Evolutionary conservation across 2,329 filamentous ascomycete species (phyloP), one percentile per base, ranked within the genome.

Genomic region (Lizonia empirigonia): DNA sequence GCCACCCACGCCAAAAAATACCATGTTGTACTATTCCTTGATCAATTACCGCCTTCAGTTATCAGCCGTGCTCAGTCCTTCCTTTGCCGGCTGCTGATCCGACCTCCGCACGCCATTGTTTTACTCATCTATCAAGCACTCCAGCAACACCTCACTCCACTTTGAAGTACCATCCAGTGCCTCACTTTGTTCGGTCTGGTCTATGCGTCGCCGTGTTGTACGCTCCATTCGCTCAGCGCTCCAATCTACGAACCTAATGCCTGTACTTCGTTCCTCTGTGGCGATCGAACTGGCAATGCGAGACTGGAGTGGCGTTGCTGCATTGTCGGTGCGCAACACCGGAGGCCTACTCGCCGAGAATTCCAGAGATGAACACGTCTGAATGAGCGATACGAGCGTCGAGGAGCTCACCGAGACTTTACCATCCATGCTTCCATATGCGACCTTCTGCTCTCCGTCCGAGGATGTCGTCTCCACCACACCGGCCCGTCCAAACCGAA

Each of bases 71-170:
- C 2, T 18, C 18, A 4, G 4, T 33, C 9, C 8, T 33, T 18
- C 13, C 15, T n/a, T 13, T 30, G 4, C 8, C 13, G 27, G 29
- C 15, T 16, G 8, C 15, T 6, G 15, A 10, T 33, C 4, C 26
- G 8, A 33, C 18, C 15, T 34, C 6, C 18, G 4, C 12, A 16
- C 15, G 7, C n/a, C 7, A 5, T 15, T 5, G 9, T 4, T 10
- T 38, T 5, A 46, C 9, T 13, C 34, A 15, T 46, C 24, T 2
- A 48, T 34, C 18, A 53, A 6, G 23, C 50, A 53, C 27, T 48
- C 44, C 7, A 53, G 6, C 2, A 53, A 24, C 5, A 34, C 12
- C 15, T 39, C 44, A 10, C 22, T 29, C 50, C 45, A 48, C 23
- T 26, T 46, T 8, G 15, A 10, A 4, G 15, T n/a, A 49, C 5